Conservation (phyloP, 805 yeast genomes). For the Crinitomyces ghanaensis region DNA sequence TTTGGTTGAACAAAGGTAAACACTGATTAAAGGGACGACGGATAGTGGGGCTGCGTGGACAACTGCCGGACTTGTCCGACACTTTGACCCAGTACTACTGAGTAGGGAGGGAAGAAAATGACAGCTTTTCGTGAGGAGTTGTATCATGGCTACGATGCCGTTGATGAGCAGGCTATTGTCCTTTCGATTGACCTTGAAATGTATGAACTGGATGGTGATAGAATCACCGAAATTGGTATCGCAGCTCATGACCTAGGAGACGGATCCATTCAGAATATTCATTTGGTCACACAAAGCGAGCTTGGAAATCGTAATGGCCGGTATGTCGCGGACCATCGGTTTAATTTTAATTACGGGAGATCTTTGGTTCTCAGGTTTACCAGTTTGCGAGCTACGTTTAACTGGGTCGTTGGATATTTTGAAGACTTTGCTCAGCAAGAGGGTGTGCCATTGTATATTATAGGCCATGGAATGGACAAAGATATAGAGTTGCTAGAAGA, state of each 20-base stretch:
- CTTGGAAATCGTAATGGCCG: constrained; percentile 31
- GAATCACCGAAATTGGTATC: constrained; percentile 14
- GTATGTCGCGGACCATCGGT: constrained; percentile 44
- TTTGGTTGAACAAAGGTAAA: no score
- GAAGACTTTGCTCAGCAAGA: constrained; percentile 4
- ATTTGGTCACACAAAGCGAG: background rate
- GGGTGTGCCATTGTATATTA: constrained; percentile 23
- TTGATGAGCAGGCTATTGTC: constrained; percentile 3
- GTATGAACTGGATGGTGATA: constrained; percentile 11
- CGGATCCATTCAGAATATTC: background rate
- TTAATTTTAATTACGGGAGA: constrained; percentile 39
- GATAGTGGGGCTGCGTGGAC: no score
- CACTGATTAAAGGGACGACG: no score
- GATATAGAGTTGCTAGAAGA: constrained; percentile 42
- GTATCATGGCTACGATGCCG: no score
- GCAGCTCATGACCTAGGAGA: constrained; percentile 10
- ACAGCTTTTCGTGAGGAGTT: no score
- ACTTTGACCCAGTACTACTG: no score
- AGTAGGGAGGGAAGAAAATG: no score
- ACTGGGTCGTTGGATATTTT: constrained; percentile 3
- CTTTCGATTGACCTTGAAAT: constrained; percentile 13
- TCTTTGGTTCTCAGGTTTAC: constrained; percentile 31
- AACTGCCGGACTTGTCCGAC: no score
- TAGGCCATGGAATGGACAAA: constrained; percentile 49
- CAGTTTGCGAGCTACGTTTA: constrained; percentile 23